phyloP scores from a whole-genome alignment of 441 rosid genomes.

The Corymbia citriodora region DNA sequence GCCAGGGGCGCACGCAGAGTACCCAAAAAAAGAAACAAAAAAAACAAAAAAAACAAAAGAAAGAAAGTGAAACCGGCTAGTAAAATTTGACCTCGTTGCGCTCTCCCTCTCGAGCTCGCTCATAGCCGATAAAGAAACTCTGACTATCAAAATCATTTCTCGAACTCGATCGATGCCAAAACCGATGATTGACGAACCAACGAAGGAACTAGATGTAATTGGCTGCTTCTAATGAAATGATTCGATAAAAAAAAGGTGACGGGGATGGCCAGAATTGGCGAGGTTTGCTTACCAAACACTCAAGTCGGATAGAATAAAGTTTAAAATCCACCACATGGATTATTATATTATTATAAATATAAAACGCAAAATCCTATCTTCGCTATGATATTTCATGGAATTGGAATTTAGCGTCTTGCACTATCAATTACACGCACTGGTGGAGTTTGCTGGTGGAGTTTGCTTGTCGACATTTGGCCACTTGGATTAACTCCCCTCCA shows the following conservation, averaged over 20 bases:
- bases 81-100: background rate
- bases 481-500: background rate
- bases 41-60: accelerated
- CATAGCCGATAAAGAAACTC: background rate
- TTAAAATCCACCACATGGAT: background rate
- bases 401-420: background rate
- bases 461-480: background rate
- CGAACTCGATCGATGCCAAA: background rate
- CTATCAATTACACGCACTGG: background rate
- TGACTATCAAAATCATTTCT: background rate
- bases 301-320: background rate
- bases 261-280: background rate
- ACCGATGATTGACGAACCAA: background rate
- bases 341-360: background rate
- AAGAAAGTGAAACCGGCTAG: background rate
- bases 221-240: background rate
- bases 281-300: background rate
- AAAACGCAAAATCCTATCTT: background rate
- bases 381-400: background rate
- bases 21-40: accelerated
- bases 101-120: background rate
- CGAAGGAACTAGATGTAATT: background rate
- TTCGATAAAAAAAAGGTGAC: background rate
- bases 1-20: background rate
- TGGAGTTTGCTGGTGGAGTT: background rate